Evolutionary conservation across 106 monocot species (phyloP).

Genomic region (Iris macrosiphon): DNA sequence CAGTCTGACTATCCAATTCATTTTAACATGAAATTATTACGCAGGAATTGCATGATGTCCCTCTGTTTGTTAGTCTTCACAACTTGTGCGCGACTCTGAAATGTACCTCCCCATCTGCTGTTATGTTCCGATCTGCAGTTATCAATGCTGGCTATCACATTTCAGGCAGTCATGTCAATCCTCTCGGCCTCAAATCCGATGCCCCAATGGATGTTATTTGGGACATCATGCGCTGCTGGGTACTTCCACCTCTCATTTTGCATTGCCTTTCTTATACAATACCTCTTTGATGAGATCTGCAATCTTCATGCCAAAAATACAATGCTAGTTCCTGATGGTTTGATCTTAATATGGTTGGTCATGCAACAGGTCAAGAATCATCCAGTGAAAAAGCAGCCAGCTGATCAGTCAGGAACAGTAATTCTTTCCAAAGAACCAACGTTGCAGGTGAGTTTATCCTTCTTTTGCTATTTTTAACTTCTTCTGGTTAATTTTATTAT

Average conservation of each 20-base stretch:
- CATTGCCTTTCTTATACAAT: neutral
- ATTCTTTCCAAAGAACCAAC: constrained; percentile 76
- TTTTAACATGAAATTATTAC: neutral
- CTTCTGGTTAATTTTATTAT: too few species aligned
- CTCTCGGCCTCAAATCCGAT: constrained; percentile 86
- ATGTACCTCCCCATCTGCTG: constrained; percentile 82
- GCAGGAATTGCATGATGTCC: constrained; percentile 76
- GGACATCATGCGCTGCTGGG: constrained; percentile 99
- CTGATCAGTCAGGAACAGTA: constrained; percentile 59
- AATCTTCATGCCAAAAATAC: too few species aligned
- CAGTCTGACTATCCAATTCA: too few species aligned
- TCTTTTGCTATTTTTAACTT: neutral
- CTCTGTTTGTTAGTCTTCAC: constrained; percentile 90
- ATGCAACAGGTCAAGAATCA: constrained; percentile 76
- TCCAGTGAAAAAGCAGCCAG: constrained; percentile 64
- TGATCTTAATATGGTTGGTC: neutral
- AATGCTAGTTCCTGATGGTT: too few species aligned
- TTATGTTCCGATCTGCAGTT: constrained; percentile 86
- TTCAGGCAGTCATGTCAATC: constrained; percentile 85
- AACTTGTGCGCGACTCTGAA: constrained; percentile 78
- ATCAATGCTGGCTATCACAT: constrained; percentile 92
- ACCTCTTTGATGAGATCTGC: too few species aligned
- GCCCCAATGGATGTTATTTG: constrained; percentile 89
- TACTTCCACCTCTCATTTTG: constrained; percentile 26
- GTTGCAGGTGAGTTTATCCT: constrained; percentile 38